These are phyloP conservation scores for Lodderomyces metapsilosis DNA, from an alignment of 1,139 yeast species.

Conservation along the genomic window DNA sequence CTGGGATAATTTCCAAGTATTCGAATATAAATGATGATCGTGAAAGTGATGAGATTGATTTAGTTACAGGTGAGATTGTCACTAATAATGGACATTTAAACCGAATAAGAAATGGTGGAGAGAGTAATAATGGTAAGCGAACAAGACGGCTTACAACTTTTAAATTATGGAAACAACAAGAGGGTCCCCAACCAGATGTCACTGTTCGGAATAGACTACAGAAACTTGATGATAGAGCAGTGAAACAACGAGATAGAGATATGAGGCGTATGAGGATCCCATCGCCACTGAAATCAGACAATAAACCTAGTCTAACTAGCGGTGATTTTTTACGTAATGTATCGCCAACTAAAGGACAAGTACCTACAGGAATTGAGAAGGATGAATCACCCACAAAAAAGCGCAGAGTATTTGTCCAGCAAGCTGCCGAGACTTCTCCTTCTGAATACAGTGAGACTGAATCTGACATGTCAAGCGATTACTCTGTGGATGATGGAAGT, in stretches of 20 bases:
- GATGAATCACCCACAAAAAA: conserved; percentile 18
- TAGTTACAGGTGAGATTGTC: conserved; percentile 56
- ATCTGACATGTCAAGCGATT: conserved; percentile 1
- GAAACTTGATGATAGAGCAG: neutral
- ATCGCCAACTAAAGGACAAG: conserved; percentile 16
- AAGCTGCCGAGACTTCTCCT: neutral
- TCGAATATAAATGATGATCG: conserved; percentile 44
- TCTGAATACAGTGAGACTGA: conserved; percentile 2
- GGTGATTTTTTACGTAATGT: neutral
- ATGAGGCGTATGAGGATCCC: conserved; percentile 1
- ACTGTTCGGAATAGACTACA: neutral
- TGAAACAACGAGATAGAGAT: neutral
- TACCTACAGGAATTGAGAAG: conserved; percentile 6
- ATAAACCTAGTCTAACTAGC: no score
- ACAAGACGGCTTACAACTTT: neutral
- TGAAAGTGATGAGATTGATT: conserved; percentile 67
- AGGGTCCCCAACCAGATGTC: neutral
- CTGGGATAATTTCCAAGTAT: conserved; percentile 53
- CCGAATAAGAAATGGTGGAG: neutral
- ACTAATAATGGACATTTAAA: conserved; percentile 65
- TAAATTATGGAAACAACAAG: neutral
- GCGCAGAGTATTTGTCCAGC: conserved; percentile 6
- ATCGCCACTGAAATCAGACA: neutral
- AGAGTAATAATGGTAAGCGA: neutral
- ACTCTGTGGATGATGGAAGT: neutral